Evolutionary conservation across 148 eudicot genomes (phyloP).

Genomic region (Rhododendron vialii): DNA sequence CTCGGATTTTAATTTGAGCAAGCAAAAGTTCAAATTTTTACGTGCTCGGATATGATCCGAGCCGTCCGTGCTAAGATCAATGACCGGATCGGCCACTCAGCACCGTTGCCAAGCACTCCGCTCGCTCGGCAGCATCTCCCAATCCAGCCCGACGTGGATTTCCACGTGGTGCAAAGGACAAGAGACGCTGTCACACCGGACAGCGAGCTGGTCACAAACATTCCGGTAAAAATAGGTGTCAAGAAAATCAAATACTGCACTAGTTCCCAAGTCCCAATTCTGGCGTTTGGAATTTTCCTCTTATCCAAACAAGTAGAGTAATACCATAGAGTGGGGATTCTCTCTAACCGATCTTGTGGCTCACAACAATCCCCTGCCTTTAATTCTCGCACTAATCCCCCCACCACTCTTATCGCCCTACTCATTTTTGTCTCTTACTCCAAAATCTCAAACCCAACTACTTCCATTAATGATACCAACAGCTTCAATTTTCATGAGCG

Average conservation of each 20-base stretch:
- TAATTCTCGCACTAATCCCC: conserved; percentile 4
- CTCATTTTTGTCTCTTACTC: not conserved
- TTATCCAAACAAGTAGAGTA: conserved; percentile 9
- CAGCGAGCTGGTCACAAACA: not conserved
- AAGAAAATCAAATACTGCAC: not conserved
- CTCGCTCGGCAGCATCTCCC: no score
- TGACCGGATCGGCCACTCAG: no score
- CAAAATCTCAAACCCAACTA: not conserved
- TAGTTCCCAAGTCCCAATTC: not conserved
- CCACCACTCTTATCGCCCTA: not conserved
- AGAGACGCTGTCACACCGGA: not conserved
- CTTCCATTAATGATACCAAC: not conserved
- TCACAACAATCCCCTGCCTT: not conserved
- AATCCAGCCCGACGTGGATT: no score
- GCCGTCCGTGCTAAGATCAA: no score
- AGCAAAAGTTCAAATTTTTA: no score
- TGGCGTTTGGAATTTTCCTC: conserved; percentile 8
- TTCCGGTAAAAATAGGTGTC: not conserved
- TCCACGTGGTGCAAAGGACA: not conserved
- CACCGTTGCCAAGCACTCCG: no score
- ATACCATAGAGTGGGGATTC: not conserved
- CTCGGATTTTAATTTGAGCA: no score
- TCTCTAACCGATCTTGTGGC: not conserved
- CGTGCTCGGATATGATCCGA: no score
- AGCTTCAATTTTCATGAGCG: not conserved